Conservation (phyloP, 805 yeast genomes). For the Spathaspora girioi region DNA sequence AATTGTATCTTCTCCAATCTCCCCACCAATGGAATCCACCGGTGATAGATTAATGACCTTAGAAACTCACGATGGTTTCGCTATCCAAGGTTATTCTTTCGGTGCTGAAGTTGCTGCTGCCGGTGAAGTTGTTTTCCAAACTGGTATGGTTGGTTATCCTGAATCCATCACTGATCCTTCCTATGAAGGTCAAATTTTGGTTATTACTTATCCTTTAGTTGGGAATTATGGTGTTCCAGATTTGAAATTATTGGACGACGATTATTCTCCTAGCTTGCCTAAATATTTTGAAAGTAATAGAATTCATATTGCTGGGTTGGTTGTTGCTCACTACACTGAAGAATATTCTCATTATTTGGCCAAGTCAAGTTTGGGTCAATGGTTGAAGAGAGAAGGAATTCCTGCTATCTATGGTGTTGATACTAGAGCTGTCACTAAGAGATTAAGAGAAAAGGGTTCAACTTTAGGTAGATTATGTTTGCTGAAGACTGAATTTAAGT, state of each 20-base stretch:
- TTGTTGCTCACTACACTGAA: slow-evolving; percentile 95
- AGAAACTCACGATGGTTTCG: slow-evolving; percentile 82
- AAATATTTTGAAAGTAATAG: slow-evolving; percentile 88
- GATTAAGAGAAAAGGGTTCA: slow-evolving; percentile 88
- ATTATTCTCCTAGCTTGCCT: slow-evolving; percentile 71
- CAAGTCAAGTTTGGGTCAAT: slow-evolving; percentile 82
- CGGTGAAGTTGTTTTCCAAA: slow-evolving; percentile 98
- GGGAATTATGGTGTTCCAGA: slow-evolving; percentile 99
- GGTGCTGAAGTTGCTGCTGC: slow-evolving; percentile 89
- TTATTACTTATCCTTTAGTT: slow-evolving; percentile 92
- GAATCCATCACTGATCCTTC: slow-evolving; percentile 98
- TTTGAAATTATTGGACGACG: slow-evolving; percentile 58
- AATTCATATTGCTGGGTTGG: slow-evolving; percentile 95
- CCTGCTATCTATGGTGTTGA: slow-evolving; percentile 99
- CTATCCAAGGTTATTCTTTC: slow-evolving; percentile 92
- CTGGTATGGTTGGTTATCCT: slow-evolving; percentile 99
- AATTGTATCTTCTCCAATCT: slow-evolving; percentile 70
- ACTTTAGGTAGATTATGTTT: slow-evolving; percentile 85
- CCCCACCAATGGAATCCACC: slow-evolving; percentile 84
- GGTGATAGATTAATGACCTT: slow-evolving; percentile 83
- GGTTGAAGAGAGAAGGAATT: slow-evolving; percentile 88
- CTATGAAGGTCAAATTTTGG: slow-evolving; percentile 94
- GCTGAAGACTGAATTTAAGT: slow-evolving; percentile 39
- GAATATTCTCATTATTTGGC: slow-evolving; percentile 94
- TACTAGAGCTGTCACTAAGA: slow-evolving; percentile 91